These are phyloP conservation scores for Candida tammaniensis DNA, from an alignment of 805 yeast species.

Conservation along the genomic window DNA sequence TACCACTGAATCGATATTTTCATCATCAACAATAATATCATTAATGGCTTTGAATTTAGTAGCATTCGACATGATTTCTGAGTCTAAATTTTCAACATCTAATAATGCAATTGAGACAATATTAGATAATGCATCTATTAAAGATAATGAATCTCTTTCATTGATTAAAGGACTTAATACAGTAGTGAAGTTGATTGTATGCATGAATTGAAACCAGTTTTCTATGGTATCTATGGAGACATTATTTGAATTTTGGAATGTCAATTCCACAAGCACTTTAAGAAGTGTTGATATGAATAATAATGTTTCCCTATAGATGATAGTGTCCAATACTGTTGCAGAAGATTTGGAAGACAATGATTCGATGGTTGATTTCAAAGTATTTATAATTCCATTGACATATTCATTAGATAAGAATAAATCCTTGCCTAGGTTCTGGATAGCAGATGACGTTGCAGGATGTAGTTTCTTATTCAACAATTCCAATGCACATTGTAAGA, in stretches of 20 bases:
- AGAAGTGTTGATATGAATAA: constrained; percentile 31
- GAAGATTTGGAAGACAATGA: constrained; percentile 13
- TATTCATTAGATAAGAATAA: constrained; percentile 33
- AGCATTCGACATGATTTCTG: constrained; percentile 26
- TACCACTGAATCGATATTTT: constrained; percentile 45
- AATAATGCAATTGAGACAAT: constrained; percentile 50
- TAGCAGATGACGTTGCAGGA: constrained; percentile 24
- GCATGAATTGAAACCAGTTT: constrained; percentile 58
- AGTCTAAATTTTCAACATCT: constrained; percentile 50
- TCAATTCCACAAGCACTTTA: constrained; percentile 38
- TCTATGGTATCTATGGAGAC: constrained; percentile 26
- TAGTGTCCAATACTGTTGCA: background rate
- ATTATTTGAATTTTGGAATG: constrained; percentile 32
- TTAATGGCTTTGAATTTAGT: constrained; percentile 39
- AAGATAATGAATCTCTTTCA: constrained; percentile 23
- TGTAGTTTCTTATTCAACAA: constrained; percentile 45
- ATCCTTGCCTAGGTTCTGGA: constrained; percentile 38
- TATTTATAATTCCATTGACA: constrained; percentile 17
- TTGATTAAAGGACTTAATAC: constrained; percentile 24
- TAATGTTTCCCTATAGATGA: constrained; percentile 26
- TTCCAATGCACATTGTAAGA: constrained; percentile 42
- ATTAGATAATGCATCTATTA: constrained; percentile 47
- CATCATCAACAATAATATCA: constrained; percentile 31
- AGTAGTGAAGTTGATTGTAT: constrained; percentile 24
- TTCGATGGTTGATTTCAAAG: constrained; percentile 12